Evolutionary conservation across 371 early-diverging fungal genomes (phyloP).

Genomic region (Rhizopus arrhizus): DNA sequence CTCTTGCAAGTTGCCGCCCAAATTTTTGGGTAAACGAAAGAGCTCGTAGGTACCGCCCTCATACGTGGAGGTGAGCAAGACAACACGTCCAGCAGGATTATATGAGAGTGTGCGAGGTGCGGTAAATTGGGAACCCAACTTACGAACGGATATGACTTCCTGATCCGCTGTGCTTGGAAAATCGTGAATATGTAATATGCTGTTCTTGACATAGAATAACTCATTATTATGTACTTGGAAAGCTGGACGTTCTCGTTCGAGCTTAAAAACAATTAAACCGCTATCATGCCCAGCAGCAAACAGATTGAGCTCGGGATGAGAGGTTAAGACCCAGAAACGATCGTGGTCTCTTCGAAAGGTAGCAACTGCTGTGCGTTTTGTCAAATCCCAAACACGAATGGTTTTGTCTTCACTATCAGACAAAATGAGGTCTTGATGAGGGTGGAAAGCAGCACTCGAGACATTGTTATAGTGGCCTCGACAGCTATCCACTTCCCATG

Average conservation of each 20-base stretch:
- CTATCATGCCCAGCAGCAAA: constrained; percentile 98
- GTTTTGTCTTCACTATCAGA: constrained; percentile 97
- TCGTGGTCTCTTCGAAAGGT: constrained; percentile 95
- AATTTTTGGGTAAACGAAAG: constrained; percentile 77
- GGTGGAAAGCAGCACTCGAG: constrained; percentile 91
- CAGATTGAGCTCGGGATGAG: constrained; percentile 92
- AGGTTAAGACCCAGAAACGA: constrained; percentile 96
- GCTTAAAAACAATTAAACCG: constrained; percentile 96
- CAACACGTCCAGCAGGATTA: constrained; percentile 91
- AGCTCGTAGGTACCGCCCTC: constrained; percentile 92
- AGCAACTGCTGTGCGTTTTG: constrained; percentile 87
- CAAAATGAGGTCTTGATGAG: constrained; percentile 89
- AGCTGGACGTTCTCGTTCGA: constrained; percentile 95
- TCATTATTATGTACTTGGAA: constrained; percentile 77
- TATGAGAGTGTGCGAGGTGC: constrained; percentile 83
- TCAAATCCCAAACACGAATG: constrained; percentile 96
- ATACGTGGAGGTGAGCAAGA: constrained; percentile 75
- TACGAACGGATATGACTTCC: constrained; percentile 76
- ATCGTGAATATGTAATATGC: constrained; percentile 80
- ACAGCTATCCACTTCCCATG: constrained; percentile 98
- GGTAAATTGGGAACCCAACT: constrained; percentile 66
- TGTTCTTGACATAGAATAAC: constrained; percentile 85
- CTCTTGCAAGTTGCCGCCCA: constrained; percentile 68
- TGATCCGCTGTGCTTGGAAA: constrained; percentile 74
- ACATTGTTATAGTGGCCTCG: constrained; percentile 99